phyloP scores from a whole-genome alignment of 2,329 filamentous ascomycete genomes.

The Pseudogymnoascus sp. region DNA sequence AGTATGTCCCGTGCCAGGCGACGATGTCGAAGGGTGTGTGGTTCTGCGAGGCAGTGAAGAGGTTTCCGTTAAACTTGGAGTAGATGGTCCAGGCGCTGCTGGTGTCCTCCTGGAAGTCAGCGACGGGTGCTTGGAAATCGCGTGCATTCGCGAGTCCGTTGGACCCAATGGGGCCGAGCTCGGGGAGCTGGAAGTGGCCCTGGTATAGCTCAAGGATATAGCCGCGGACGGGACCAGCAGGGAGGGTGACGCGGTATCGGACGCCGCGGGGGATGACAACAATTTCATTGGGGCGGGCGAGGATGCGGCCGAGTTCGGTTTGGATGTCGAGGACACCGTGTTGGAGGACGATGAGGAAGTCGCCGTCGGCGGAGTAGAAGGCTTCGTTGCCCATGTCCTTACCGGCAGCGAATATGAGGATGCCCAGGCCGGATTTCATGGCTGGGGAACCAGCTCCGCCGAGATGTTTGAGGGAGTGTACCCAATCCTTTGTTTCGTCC shows the following conservation, averaged over 20 bases:
- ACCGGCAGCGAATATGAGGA: conserved; percentile 74
- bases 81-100: conserved; percentile 45
- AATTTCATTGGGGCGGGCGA: conserved; percentile 74
- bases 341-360: conserved; percentile 70
- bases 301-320: conserved; percentile 68
- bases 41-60: conserved; percentile 59
- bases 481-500: conserved; percentile 62
- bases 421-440: conserved; percentile 71
- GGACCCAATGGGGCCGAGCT: conserved; percentile 67
- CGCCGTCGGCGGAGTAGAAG: conserved; percentile 80
- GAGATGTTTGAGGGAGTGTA: conserved; percentile 54
- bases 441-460: conserved; percentile 75
- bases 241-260: conserved; percentile 65
- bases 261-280: conserved; percentile 69
- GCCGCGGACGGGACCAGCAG: conserved; percentile 56
- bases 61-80: conserved; percentile 60
- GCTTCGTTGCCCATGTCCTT: conserved; percentile 70
- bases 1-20: conserved; percentile 75
- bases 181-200: conserved; percentile 64
- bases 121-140: conserved; percentile 70
- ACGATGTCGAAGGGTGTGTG: conserved; percentile 76
- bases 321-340: conserved; percentile 68
- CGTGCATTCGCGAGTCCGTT: conserved; percentile 69
- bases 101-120: conserved; percentile 57
- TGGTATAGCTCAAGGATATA: conserved; percentile 73